A percentile compares a stretch with the other conserved stretches of the same genome.
These are phyloP conservation scores for Annulohypoxylon stygium DNA, from an alignment of 495 filamentous ascomycete genomes.

Conservation along the genomic window DNA sequence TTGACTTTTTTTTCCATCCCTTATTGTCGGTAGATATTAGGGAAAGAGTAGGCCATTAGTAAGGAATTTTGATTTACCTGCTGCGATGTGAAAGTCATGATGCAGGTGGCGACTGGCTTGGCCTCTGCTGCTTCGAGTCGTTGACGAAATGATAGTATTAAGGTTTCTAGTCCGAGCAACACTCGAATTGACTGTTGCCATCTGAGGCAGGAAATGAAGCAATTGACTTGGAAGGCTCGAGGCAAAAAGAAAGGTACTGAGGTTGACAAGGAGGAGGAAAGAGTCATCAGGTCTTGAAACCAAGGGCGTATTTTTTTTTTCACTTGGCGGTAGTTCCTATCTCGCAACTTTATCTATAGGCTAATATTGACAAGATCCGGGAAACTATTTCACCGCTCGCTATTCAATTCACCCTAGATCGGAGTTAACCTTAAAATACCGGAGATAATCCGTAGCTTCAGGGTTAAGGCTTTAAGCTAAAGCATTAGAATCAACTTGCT, in stretches of 20 bases:
- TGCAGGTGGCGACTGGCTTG: conserved; percentile 3
- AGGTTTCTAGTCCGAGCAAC: conserved; percentile 30
- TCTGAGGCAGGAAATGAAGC: conserved; percentile 21
- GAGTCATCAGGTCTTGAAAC: background rate
- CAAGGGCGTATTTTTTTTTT: conserved; percentile 1
- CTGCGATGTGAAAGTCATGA: conserved; percentile 22
- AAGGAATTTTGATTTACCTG: conserved; percentile 31
- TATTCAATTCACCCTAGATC: background rate
- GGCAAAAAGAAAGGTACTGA: background rate
- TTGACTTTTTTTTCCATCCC: background rate
- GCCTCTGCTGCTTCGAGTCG: conserved; percentile 1
- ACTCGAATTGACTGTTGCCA: conserved; percentile 37
- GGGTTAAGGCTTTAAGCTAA: too few species aligned
- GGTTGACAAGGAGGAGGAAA: conserved; percentile 6
- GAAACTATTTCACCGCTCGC: conserved; percentile 20
- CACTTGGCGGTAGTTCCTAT: conserved; percentile 18
- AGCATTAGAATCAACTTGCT: too few species aligned
- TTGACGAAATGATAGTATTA: conserved; percentile 19
- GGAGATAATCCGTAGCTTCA: conserved; percentile 3
- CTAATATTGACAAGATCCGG: conserved; percentile 18
- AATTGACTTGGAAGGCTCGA: background rate
- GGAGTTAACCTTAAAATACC: conserved; percentile 10
- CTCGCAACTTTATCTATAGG: conserved; percentile 23
- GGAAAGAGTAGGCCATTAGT: background rate
- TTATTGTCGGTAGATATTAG: conserved; percentile 8